Percentiles rank a stretch among this genome's conserved stretches.
These are phyloP conservation scores for sorghum (Sorghum bicolor) DNA, from an alignment of 176 grass and related monocot species.

Conservation along the genomic window Sorghum_bicolor_NCBIv3 NC_012878.2:8361501-8362000, in stretches of 20 bases:
- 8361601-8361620: neutral
- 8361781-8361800: neutral
- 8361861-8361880: too few species aligned
- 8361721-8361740: neutral
- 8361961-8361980: too few species aligned
- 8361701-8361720: neutral
- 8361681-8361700: too few species aligned
- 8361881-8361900: too few species aligned
- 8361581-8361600: conserved; percentile 48
- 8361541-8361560: conserved; percentile 32
- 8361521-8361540: conserved; percentile 63
- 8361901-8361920: too few species aligned
- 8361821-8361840: neutral
- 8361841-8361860: too few species aligned
- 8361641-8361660: neutral
- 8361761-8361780: too few species aligned
- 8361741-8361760: neutral
- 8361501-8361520: conserved; percentile 46
- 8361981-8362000: too few species aligned
- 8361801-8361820: neutral
- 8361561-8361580: conserved; percentile 53
- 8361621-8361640: too few species aligned
- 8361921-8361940: too few species aligned
- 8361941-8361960: too few species aligned
- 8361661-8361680: neutral